Evolutionary conservation across 805 yeast genomes (phyloP), one percentile per base, ranked within the genome.

Genomic region (Kurtzmaniella fragi): DNA sequence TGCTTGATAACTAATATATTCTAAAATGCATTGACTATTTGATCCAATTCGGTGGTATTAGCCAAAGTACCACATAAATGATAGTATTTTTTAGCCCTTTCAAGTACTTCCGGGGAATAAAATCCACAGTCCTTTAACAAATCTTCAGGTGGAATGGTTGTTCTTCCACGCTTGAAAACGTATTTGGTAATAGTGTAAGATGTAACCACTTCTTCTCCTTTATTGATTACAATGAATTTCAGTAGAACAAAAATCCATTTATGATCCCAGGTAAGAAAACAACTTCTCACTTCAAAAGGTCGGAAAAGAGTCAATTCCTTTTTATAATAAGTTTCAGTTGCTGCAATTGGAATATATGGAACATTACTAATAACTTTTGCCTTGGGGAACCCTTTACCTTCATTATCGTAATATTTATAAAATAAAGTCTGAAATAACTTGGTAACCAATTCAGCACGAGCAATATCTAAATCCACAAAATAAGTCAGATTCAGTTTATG

Each of bases 401-500:
- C 62, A 37, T 64, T 70, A 38, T 67, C 73, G 47, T 60, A 59
- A 50, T 64, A 72, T 28, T 66, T 55, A 44, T 64, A 55, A 49
- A 82, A 78, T 41, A 78, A 64, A 46, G 72, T 73, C 50, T 77
- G 81, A 49, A 90, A 76, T 4, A 78, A 61, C 33, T 63, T 58
- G 17, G 76, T 61, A 64, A 88, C 64, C 39, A 82, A 59, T 41
- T 79, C 77, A 6, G 84, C 71, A 54, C 97, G 77, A 2, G 86
- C 79, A 45, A 88, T 70, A 55, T 90, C 97, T 55, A 87, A 66
- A 48, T 90, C 97, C 14, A 70, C 63, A 52, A 84, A 83, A 61
- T 90, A 91, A 1, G 95, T 84, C 5, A 91, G 80, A 57, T 91
- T 91, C 41, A 84, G 78, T 64, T 90, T 91, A 67, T 90, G 98